Conservation (phyloP, 495 filamentous ascomycete genomes). For the Symbiotaphrina buchneri region DNA sequence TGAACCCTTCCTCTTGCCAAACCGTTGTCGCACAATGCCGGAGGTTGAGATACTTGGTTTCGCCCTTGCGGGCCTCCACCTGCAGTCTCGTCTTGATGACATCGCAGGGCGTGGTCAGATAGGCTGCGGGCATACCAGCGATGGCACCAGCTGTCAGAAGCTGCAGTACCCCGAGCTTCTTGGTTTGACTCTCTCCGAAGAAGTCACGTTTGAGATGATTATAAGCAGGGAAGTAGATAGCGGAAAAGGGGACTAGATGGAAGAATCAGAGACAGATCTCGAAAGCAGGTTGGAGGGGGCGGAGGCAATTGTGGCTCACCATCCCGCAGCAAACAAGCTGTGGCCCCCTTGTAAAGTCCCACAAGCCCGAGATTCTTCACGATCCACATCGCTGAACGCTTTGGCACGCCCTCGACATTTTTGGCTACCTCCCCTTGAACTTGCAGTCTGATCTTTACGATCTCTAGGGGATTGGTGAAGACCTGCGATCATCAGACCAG, state of each 20-base stretch:
- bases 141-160: constrained; percentile 90
- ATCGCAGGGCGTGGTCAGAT: constrained; percentile 91
- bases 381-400: constrained; percentile 92
- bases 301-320: constrained; percentile 8
- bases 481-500: constrained; percentile 28
- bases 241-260: constrained; percentile 62
- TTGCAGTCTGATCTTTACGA: constrained; percentile 96
- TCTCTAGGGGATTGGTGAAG: constrained; percentile 93
- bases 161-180: constrained; percentile 81
- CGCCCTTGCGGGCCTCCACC: constrained; percentile 90
- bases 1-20: constrained; percentile 74
- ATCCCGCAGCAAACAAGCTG: constrained; percentile 82
- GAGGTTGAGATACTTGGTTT: constrained; percentile 65
- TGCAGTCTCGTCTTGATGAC: constrained; percentile 98
- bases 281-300: background rate
- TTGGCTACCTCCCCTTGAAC: constrained; percentile 93
- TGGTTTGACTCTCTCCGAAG: constrained; percentile 75
- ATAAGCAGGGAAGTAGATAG: constrained; percentile 97
- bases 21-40: constrained; percentile 70
- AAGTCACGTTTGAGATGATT: constrained; percentile 79
- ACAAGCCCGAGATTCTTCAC: constrained; percentile 86
- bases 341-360: constrained; percentile 94
- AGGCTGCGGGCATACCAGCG: constrained; percentile 95
- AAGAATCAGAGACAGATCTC: background rate
- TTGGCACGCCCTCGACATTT: constrained; percentile 58